These are phyloP conservation scores for Aureobasidium musti DNA, from an alignment of 2,329 filamentous ascomycete genomes.

Conservation along the genomic window DNA sequence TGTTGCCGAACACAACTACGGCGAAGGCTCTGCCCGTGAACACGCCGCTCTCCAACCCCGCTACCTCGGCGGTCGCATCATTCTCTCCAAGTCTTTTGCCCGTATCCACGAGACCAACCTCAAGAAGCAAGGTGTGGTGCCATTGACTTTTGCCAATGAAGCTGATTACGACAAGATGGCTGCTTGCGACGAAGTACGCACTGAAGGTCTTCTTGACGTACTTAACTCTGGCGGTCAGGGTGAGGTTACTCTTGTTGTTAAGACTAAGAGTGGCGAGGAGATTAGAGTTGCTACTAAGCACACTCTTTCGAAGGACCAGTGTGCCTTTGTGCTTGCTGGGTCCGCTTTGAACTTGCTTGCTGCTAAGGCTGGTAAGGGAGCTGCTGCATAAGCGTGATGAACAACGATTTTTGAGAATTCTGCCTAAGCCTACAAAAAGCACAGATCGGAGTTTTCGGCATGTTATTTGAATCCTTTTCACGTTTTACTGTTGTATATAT, in stretches of 20 bases:
- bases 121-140: constrained; percentile 97
- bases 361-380: constrained; percentile 50
- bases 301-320: constrained; percentile 86
- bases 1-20: constrained; percentile 97
- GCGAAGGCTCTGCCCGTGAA: constrained; percentile 84
- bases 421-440: neutral
- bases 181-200: constrained; percentile 80
- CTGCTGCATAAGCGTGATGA: neutral
- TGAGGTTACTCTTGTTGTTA: constrained; percentile 64
- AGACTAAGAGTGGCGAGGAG: constrained; percentile 60
- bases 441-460: neutral
- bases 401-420: too few relatives aligned
- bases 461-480: too few relatives aligned
- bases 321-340: constrained; percentile 86
- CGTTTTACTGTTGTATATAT: neutral
- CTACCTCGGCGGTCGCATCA: constrained; percentile 83
- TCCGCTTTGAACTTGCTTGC: constrained; percentile 90
- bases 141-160: constrained; percentile 86
- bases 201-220: constrained; percentile 81
- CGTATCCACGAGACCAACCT: constrained; percentile 94
- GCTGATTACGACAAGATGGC: constrained; percentile 81
- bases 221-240: constrained; percentile 76
- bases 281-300: constrained; percentile 77
- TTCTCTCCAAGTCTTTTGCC: constrained; percentile 83
- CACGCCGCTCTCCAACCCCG: constrained; percentile 87